Evolutionary conservation across 139 green algal species (phyloP), one percentile per base, ranked within the genome.

Genomic region (Chlorella sp.): DNA sequence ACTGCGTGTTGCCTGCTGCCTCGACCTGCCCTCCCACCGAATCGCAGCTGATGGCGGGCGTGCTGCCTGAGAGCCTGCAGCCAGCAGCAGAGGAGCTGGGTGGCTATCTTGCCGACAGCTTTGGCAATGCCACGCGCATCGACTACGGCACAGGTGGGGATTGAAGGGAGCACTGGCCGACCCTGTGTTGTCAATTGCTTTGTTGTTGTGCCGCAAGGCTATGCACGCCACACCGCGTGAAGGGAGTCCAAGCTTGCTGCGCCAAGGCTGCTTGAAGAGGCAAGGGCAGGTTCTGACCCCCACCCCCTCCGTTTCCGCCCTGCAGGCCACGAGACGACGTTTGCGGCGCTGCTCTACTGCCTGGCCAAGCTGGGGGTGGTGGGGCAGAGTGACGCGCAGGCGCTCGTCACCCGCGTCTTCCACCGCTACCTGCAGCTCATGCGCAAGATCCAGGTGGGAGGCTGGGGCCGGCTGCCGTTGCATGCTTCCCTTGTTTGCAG

Each of bases 111-210:
- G 34, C 86, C 0, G 96, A 98, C 83, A 95, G 90, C 82, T 98
- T 99, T 89, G 97, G 97, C 74, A 98, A 99, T 82, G 21, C 87
- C 12, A 96, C 93, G 0, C 93, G 97, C 39, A 98, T 99, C 38
- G 97, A 99, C 86, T 99, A 99, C 78, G 97, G 97, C 63, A 99
- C 97, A 3, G 82, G 82, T 80, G n/a, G n/a, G n/a, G n/a, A n/a
- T n/a, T n/a, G n/a, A n/a, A n/a, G n/a, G n/a, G n/a, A n/a, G n/a
- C n/a, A n/a, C n/a, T n/a, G n/a, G n/a, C n/a, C n/a, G n/a, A n/a
- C n/a, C n/a, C n/a, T n/a, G n/a, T n/a, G n/a, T n/a, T n/a, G n/a
- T n/a, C n/a, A n/a, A n/a, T n/a, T n/a, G n/a, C n/a, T n/a, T n/a
- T n/a, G n/a, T n/a, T n/a, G n/a, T n/a, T n/a, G n/a, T n/a, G n/a